These are phyloP conservation scores for Pythium guiyangense DNA, from an alignment of 352 stramenopile species.

Conservation along the genomic window DNA sequence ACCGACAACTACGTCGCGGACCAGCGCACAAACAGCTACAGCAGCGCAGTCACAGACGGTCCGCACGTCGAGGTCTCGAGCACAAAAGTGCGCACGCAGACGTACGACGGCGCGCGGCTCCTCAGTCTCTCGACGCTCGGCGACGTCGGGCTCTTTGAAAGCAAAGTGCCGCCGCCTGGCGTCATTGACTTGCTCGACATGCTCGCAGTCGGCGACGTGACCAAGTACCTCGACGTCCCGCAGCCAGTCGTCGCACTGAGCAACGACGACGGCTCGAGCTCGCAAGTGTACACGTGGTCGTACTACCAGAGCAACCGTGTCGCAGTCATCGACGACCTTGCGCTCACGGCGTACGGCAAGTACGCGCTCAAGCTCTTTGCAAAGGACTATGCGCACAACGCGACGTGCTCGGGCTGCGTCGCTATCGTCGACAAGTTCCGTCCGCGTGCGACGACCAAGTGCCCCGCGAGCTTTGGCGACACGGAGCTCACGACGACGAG, in stretches of 20 bases:
- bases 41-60: neutral
- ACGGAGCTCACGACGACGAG: slow-evolving; percentile 27
- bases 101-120: slow-evolving; percentile 10
- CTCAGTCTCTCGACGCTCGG: slow-evolving; percentile 12
- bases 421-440: slow-evolving; percentile 54
- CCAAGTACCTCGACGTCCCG: slow-evolving; percentile 1
- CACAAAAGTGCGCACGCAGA: slow-evolving; percentile 4
- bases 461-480: slow-evolving; percentile 17
- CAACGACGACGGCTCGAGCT: neutral
- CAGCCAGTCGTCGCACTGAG: slow-evolving; percentile 17
- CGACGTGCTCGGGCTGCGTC: slow-evolving; percentile 48
- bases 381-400: slow-evolving; percentile 33
- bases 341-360: slow-evolving; percentile 46
- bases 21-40: slow-evolving; percentile 25
- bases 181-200: slow-evolving; percentile 16
- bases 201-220: slow-evolving; percentile 14
- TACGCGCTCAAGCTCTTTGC: slow-evolving; percentile 47
- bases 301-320: slow-evolving; percentile 34
- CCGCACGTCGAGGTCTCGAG: slow-evolving; percentile 4
- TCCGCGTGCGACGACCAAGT: slow-evolving; percentile 32
- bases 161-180: slow-evolving; percentile 2
- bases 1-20: slow-evolving; percentile 52
- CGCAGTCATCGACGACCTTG: slow-evolving; percentile 32
- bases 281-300: slow-evolving; percentile 24
- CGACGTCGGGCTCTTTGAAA: slow-evolving; percentile 12